Evolutionary conservation across 306 rosid genomes (phyloP).

Genomic region (Lathyrus oleraceus): DNA sequence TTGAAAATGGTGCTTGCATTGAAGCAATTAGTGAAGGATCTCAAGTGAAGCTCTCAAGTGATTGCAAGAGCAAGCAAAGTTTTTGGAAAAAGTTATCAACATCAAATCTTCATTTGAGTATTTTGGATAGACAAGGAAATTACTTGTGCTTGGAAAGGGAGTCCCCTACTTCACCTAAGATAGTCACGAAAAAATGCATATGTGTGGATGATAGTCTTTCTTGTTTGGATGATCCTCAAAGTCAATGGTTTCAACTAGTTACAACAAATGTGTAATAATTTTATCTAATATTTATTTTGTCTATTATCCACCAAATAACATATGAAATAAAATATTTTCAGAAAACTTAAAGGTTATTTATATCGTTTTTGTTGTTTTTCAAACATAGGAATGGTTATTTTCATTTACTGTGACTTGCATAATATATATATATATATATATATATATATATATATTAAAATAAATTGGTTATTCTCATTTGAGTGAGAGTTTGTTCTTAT

Average conservation of each 20-base stretch:
- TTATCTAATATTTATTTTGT: neutral
- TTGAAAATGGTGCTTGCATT: constrained; percentile 9
- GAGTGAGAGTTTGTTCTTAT: no score
- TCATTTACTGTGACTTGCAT: no score
- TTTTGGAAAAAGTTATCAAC: constrained; percentile 35
- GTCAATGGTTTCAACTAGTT: neutral
- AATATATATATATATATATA: no score
- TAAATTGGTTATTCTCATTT: no score
- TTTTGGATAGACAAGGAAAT: constrained; percentile 9
- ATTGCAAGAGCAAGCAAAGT: constrained; percentile 36
- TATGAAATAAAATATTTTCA: no score
- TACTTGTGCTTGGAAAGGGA: constrained; percentile 33
- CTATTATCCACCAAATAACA: no score
- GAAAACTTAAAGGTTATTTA: no score
- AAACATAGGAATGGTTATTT: no score
- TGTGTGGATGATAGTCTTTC: constrained; percentile 30
- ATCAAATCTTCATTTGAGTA: constrained; percentile 43
- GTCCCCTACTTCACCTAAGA: constrained; percentile 12
- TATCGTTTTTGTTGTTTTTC: no score
- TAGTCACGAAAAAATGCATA: constrained; percentile 39
- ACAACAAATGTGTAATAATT: constrained; percentile 34
- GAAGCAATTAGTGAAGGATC: constrained; percentile 37
- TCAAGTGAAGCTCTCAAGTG: constrained; percentile 3
- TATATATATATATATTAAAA: no score
- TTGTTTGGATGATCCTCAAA: neutral